A percentile compares a stretch with the other conserved stretches of the same genome.
Evolutionary conservation across 441 rosid species (phyloP).

Genomic region (Daphne laureola): DNA sequence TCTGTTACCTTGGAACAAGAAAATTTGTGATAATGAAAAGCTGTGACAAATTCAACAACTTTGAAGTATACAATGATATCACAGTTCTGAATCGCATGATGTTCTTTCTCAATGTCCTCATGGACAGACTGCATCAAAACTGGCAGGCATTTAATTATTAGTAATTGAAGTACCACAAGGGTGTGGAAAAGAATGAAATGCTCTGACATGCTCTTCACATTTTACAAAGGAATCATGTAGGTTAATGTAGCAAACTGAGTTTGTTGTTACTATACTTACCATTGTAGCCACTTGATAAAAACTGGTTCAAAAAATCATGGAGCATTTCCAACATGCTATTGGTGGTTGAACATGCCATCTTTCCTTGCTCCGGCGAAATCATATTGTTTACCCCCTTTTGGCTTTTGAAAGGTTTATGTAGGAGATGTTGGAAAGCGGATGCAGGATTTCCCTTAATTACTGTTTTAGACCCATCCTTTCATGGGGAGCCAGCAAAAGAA

Average conservation of each 20-base stretch:
- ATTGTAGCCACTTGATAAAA: slow-evolving; percentile 83
- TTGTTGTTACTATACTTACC: slow-evolving; percentile 37
- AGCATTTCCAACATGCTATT: slow-evolving; percentile 53
- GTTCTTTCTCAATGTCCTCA: slow-evolving; percentile 90
- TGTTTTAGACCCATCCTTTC: slow-evolving; percentile 84
- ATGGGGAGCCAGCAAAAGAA: slow-evolving; percentile 2
- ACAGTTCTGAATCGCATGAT: slow-evolving; percentile 65
- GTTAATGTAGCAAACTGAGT: slow-evolving; percentile 2
- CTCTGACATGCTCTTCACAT: too few relatives aligned
- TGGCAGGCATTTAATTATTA: slow-evolving; percentile 28
- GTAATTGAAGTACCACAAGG: slow-evolving; percentile 15
- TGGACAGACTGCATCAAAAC: slow-evolving; percentile 80
- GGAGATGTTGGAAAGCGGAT: slow-evolving; percentile 30
- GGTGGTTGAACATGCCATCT: slow-evolving; percentile 43
- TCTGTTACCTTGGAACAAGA: slow-evolving; percentile 46
- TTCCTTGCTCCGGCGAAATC: slow-evolving; percentile 60
- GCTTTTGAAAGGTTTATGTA: slow-evolving; percentile 42
- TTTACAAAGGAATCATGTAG: background rate
- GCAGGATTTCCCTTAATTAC: slow-evolving; percentile 62
- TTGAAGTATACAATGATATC: slow-evolving; percentile 75
- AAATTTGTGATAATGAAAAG: slow-evolving; percentile 74
- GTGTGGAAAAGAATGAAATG: slow-evolving; percentile 2
- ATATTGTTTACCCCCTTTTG: slow-evolving; percentile 45
- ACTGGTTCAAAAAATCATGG: slow-evolving; percentile 77
- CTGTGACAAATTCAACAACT: slow-evolving; percentile 74